Base-by-base conservation (phyloP, 192 early-diverging fungal species). In the Obelidium mucronatum region DNA sequence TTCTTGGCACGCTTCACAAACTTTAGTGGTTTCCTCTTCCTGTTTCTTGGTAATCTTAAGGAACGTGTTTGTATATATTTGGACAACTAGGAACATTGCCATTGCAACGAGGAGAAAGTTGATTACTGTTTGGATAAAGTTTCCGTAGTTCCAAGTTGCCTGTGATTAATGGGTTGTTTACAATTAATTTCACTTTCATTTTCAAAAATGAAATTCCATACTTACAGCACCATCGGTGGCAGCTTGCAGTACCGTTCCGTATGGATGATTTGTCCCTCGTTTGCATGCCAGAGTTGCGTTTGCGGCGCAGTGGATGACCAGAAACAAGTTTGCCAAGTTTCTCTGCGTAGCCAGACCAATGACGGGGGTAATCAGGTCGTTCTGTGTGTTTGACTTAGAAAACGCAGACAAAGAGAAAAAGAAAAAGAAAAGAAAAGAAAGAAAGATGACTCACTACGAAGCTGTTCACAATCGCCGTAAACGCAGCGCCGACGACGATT, bases 401-500 rank as follows among this genome's bases (percentile, higher is more conserved):
- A 22, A 51, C 48, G 8, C n/a, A n/a, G n/a, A n/a, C n/a, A n/a
- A n/a, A n/a, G n/a, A n/a, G n/a, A n/a, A n/a, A n/a, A n/a, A n/a
- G n/a, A 51, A 51, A 8, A 51, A 51, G 48, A 13, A 51, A 51
- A 51, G 48, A 22, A 24, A 8, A 31, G 26, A 26, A 24, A 58
- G 44, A 48, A 48, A 6, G 44, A 48, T 15, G 11, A 1, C 55
- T 58, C 24, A 58, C 55, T 6, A 52, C 44, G 22, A 51, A 72
- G 15, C 71, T 62, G 17, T 63, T 86, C 70, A 88, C 83, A 53
- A 85, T 84, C 37, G 70, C 71, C 4, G 85, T 87, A 81, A 90
- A 92, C 19, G 89, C 87, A 44, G 84, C 80, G 77, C 90, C 91
- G 59, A 92, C 89, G 56, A 92, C 86, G 35, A 92, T 79, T 77